phyloP scores from a whole-genome alignment of 208 protist genomes.

The Acanthamoeba royreba region DNA sequence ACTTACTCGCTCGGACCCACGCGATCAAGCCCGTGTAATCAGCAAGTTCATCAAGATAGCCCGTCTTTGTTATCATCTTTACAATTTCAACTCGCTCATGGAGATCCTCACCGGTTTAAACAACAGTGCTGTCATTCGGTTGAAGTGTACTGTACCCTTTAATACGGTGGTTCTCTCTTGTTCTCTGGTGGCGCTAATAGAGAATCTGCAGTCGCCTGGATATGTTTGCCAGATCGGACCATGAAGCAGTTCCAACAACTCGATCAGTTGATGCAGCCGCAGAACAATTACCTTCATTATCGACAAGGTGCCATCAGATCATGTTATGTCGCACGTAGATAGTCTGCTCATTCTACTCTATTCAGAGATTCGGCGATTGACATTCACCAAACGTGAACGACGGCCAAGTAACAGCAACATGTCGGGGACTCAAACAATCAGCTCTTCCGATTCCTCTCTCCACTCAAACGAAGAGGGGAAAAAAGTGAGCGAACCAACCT shows the following conservation, averaged over 20 bases:
- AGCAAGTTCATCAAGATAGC: conserved; percentile 22
- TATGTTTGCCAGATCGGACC: neutral
- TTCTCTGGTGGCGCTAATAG: neutral
- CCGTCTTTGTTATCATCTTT: neutral
- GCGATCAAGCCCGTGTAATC: neutral
- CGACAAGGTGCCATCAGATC: neutral
- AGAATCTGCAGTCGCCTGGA: neutral
- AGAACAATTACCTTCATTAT: neutral
- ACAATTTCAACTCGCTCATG: conserved; percentile 27
- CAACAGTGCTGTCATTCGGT: conserved; percentile 9
- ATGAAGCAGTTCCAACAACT: conserved; percentile 16
- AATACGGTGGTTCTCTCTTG: neutral
- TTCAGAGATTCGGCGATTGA: neutral
- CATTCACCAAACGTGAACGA: neutral
- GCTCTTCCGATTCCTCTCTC: no score
- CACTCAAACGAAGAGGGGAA: no score
- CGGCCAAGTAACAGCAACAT: no score
- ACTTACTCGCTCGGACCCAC: neutral
- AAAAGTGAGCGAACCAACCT: no score
- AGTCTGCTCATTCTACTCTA: no score
- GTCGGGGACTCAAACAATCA: no score
- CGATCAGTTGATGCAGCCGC: neutral
- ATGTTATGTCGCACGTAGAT: no score
- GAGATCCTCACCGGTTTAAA: conserved; percentile 26
- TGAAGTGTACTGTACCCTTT: neutral